Percentiles rank a stretch among this genome's conserved stretches.
These are phyloP conservation scores for Pyricularia sp. DNA, from an alignment of 2,329 filamentous ascomycete species.

Conservation along the genomic window DNA sequence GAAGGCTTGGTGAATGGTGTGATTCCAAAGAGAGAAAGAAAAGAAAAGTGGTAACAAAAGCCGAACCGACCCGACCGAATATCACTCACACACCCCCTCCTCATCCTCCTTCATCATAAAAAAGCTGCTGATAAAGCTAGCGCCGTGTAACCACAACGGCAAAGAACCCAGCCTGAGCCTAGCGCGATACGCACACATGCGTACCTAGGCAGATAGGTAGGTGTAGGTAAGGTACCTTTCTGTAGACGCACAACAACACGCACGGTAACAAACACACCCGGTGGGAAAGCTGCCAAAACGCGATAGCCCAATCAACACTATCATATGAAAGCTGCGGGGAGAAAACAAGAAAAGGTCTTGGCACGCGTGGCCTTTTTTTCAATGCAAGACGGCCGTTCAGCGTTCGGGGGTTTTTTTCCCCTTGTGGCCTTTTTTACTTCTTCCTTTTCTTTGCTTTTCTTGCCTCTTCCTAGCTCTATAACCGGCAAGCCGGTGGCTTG, in stretches of 20 bases:
- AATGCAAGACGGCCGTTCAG: background rate
- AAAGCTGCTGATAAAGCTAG: background rate
- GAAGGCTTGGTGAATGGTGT: background rate
- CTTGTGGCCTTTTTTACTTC: background rate
- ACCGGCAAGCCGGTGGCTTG: too few relatives aligned
- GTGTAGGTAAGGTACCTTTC: too few relatives aligned
- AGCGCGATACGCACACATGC: background rate
- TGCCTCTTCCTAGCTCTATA: conserved; percentile 10
- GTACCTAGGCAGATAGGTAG: too few relatives aligned
- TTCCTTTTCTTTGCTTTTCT: conserved; percentile 5
- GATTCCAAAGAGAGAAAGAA: background rate
- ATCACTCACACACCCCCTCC: too few relatives aligned
- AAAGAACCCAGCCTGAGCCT: background rate
- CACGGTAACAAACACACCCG: background rate
- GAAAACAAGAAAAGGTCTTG: background rate
- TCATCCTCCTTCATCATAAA: background rate
- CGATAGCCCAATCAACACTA: background rate
- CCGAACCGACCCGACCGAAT: background rate
- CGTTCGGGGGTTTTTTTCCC: background rate
- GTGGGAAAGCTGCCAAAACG: background rate
- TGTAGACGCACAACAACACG: background rate
- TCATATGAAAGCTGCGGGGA: background rate
- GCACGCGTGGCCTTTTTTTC: background rate
- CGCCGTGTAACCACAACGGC: background rate
- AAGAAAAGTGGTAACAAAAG: background rate